These are phyloP conservation scores for Panicum virgatum DNA, from an alignment of 202 grass and related monocot species.

Conservation along the genomic window DNA sequence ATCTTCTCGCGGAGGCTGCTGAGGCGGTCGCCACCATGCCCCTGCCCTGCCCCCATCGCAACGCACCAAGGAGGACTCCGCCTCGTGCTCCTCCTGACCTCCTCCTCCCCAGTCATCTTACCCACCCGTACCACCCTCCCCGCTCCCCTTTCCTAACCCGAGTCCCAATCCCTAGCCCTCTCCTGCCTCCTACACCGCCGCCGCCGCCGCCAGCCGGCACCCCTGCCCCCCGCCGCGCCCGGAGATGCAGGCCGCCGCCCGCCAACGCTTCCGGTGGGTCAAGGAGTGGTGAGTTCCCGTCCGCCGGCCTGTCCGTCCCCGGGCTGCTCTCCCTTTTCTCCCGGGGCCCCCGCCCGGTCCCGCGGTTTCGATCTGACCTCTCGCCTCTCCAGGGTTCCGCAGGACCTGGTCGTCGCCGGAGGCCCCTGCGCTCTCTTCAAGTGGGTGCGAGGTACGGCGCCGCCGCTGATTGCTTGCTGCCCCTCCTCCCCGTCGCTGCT, in stretches of 20 bases:
- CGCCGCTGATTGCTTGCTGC: background rate
- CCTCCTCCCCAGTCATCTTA: background rate
- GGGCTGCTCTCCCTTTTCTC: background rate
- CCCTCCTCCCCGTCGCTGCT: background rate
- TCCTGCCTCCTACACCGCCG: background rate
- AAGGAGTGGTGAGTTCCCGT: constrained; percentile 67
- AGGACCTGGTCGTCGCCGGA: constrained; percentile 69
- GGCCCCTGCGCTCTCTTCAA: constrained; percentile 82
- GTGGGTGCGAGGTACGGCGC: constrained; percentile 81
- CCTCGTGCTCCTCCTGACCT: constrained; percentile 22
- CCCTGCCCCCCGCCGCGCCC: background rate
- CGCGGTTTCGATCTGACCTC: constrained; percentile 32
- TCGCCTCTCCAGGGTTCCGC: constrained; percentile 66
- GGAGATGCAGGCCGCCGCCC: constrained; percentile 47
- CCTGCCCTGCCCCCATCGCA: background rate
- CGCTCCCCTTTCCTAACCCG: background rate
- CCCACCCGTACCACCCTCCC: background rate
- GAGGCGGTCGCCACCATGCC: constrained; percentile 15
- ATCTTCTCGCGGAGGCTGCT: constrained; percentile 1
- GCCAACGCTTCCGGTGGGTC: constrained; percentile 68
- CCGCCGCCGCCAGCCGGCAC: background rate
- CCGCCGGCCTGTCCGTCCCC: background rate
- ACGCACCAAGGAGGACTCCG: constrained; percentile 13
- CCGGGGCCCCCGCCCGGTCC: too few relatives aligned
- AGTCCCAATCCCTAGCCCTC: constrained; percentile 28